Evolutionary conservation across 768 basidiomycete species (phyloP), one percentile per base, ranked within the genome.

Genomic region (Tylopilus sp.): DNA sequence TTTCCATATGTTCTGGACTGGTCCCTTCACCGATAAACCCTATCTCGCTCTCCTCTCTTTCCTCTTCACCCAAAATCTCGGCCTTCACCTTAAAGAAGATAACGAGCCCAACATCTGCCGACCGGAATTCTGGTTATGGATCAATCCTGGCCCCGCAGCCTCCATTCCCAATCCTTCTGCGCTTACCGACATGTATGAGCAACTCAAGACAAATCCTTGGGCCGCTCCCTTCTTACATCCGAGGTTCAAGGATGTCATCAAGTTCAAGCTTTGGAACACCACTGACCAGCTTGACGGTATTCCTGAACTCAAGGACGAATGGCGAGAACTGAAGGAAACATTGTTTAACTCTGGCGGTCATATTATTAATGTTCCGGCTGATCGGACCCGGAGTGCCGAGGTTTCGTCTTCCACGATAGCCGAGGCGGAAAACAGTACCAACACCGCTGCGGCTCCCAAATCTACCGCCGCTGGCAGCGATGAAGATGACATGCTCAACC

Each of bases 1-100:
- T 28, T 98, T 95, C 76, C 97, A 99, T 71, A 97, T 98, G 86
- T 99, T 97, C 75, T 98, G 97, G 95, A 91, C 95, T 2, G 95
- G 97, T 0, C 86, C 92, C 1, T 98, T 99, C 75, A 97, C 94
- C 9, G 97, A 99, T 76, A 98, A 98, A 69, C 97, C 97, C 3
- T 98, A 99, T 76, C 82, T 93, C 52, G 93, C 95, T 1, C 77
- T 98, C 40, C 75, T 95, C 21, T 97, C 94, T 17, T 99, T 93
- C 77, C 79, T 98, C 31, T 98, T 85, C 73, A 97, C 95, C 3
- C 97, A 99, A 68, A 97, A 97, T 64, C 80, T 88, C 15, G 91
- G 88, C 13, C 75, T 99, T 22, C 85, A 95, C 60, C 67, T 82
- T 21, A 75, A 80, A 47, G 73, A 82, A 47, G 71, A 67, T n/a